Conservation (phyloP, 371 early-diverging fungal genomes). For the Hamiltosporidium tvaerminnensis region DNA sequence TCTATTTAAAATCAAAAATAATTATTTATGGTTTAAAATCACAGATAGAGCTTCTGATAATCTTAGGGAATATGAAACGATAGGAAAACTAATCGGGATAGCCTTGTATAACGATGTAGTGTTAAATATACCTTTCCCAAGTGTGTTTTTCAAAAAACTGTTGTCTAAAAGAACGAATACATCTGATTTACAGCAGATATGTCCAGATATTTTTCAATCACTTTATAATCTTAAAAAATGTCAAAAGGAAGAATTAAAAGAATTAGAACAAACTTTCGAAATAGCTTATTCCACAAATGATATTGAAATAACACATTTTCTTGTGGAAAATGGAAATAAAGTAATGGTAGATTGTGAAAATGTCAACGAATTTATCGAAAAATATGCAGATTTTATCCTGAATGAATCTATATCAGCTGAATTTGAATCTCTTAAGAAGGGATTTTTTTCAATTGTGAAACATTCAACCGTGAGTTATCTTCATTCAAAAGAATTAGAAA, state of each 20-base stretch:
- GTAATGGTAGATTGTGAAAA: conserved; percentile 34
- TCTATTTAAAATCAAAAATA: conserved; percentile 56
- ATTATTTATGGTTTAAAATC: conserved; percentile 55
- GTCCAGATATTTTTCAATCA: conserved; percentile 52
- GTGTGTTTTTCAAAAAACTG: conserved; percentile 62
- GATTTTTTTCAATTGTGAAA: conserved; percentile 64
- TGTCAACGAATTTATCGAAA: conserved; percentile 32
- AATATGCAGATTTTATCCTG: conserved; percentile 58
- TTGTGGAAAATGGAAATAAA: conserved; percentile 17
- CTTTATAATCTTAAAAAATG: conserved; percentile 52
- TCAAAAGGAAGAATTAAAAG: conserved; percentile 60
- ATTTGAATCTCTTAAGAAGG: conserved; percentile 68
- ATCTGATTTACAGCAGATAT: conserved; percentile 57
- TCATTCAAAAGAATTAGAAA: conserved; percentile 72
- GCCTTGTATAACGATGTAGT: conserved; percentile 63
- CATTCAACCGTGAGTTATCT: conserved; percentile 26
- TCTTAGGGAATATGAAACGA: conserved; percentile 53
- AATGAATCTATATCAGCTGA: conserved; percentile 61
- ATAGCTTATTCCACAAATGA: conserved; percentile 8
- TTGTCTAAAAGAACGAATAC: conserved; percentile 57
- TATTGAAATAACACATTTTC: conserved; percentile 1
- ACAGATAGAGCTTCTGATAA: neutral
- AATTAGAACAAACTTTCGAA: conserved; percentile 55
- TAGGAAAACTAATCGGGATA: conserved; percentile 61
- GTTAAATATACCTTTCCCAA: conserved; percentile 56